Evolutionary conservation across 2,329 filamentous ascomycete species (phyloP), one percentile per base, ranked within the genome.

Genomic region (Cercospora zeina): DNA sequence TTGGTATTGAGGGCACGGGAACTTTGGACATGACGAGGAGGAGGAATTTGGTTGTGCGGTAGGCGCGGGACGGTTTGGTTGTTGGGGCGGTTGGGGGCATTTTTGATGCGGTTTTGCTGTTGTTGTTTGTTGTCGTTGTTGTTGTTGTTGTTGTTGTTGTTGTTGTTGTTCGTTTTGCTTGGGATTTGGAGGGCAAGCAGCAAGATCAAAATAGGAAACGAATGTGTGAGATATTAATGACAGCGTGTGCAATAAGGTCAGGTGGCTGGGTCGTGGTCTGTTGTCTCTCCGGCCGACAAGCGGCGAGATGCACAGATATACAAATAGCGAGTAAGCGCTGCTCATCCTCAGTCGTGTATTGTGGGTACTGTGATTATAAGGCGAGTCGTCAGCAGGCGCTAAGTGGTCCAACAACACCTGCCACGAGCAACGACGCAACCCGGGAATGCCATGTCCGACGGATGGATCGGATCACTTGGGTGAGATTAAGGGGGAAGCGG

Each of bases 1-100:
- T 19, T 6, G 24, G 37, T 14, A 56, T 30, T 33, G 54, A 42
- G 24, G 54, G 54, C 5, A 30, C 14, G 13, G 55, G 55, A n/a
- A 59, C 16, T 11, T 59, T 34, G 3, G 56, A 59, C 27, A 59
- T 36, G 33, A 59, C 19, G 14, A 59, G 56, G 10, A 59, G 56
- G 56, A 51, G 14, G 34, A 59, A 53, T 51, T 59, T 59, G 5
- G 56, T 59, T 13, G 34, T 30, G 24, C 34, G 31, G 31, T 59
- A 59, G 8, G 56, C 56, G 21, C 56, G 45, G 13, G 56, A 59
- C 11, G 56, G 30, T 21, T 53, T 53, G 49, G 19, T 27, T 19
- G 42, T 30, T 24, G 42, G 27, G 9, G 42, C 10, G 21, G 42
- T 47, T 13, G 36, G n/a, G 36, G 49, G 49, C 49, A 53, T 53